Evolutionary conservation across 1,284 basidiomycete species (phyloP).

Genomic region (Ceratobasidium sp.): DNA sequence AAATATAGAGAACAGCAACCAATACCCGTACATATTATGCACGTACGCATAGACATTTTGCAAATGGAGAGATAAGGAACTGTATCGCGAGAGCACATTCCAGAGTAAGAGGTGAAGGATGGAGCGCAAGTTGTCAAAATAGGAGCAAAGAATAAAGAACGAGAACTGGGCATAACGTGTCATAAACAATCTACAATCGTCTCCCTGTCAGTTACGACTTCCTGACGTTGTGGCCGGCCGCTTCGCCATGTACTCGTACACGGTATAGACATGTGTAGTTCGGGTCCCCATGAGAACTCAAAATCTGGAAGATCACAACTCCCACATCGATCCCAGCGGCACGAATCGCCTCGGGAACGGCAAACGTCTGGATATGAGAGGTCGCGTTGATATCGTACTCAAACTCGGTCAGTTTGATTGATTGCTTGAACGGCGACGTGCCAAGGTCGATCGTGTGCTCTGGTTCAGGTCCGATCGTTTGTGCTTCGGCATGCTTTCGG

Average conservation of each 20-base stretch:
- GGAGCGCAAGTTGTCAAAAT: constrained; percentile 21
- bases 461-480: constrained; percentile 39
- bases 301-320: constrained; percentile 77
- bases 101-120: not conserved
- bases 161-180: constrained; percentile 10
- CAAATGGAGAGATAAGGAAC: not conserved
- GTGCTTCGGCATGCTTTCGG: constrained; percentile 45
- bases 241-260: constrained; percentile 72
- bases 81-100: constrained; percentile 9
- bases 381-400: constrained; percentile 76
- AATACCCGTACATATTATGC: constrained; percentile 36
- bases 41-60: constrained; percentile 24
- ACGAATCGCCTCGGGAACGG: constrained; percentile 69
- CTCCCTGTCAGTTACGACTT: not conserved
- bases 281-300: constrained; percentile 85
- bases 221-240: constrained; percentile 20
- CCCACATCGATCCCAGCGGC: constrained; percentile 80
- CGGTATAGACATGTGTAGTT: constrained; percentile 92
- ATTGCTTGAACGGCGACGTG: constrained; percentile 45
- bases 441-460: constrained; percentile 48
- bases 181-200: not conserved
- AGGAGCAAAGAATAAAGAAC: constrained; percentile 33
- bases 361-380: constrained; percentile 85
- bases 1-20: constrained; percentile 19
- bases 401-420: constrained; percentile 78